phyloP scores from a whole-genome alignment of 768 basidiomycete genomes.

The Termitomyces sp. region DNA sequence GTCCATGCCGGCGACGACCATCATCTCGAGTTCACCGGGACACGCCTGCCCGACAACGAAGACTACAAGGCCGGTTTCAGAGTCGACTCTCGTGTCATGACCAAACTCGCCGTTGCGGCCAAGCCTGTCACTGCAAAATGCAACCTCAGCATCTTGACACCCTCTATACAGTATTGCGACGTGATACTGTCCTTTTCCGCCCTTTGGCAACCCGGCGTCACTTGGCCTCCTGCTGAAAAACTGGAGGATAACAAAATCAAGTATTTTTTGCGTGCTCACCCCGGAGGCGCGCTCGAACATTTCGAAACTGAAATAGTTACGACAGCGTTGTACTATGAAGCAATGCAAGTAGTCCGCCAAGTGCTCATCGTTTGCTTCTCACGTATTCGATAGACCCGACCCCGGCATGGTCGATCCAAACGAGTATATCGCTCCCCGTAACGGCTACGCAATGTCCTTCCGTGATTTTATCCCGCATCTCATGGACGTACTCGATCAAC shows the following conservation, averaged over 20 bases:
- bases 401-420: slow-evolving; percentile 70
- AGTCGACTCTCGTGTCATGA: slow-evolving; percentile 74
- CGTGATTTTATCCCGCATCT: slow-evolving; percentile 77
- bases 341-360: slow-evolving; percentile 47
- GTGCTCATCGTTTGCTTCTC: not conserved
- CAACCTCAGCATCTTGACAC: slow-evolving; percentile 68
- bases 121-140: slow-evolving; percentile 76
- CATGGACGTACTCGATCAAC: slow-evolving; percentile 75
- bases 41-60: slow-evolving; percentile 58
- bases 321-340: slow-evolving; percentile 83
- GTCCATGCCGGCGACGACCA: slow-evolving; percentile 75
- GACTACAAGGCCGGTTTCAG: slow-evolving; percentile 64
- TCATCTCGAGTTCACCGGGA: slow-evolving; percentile 78
- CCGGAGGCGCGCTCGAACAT: slow-evolving; percentile 83
- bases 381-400: slow-evolving; percentile 55
- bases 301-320: slow-evolving; percentile 79
- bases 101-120: slow-evolving; percentile 68
- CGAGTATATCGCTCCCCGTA: slow-evolving; percentile 75
- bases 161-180: slow-evolving; percentile 75
- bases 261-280: slow-evolving; percentile 78
- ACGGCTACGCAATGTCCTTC: slow-evolving; percentile 83
- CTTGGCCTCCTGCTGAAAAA: slow-evolving; percentile 76
- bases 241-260: slow-evolving; percentile 70
- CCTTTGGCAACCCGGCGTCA: slow-evolving; percentile 68
- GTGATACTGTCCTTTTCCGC: slow-evolving; percentile 66